Conservation (phyloP, 1,284 basidiomycete genomes). For the Naganishia sp. region DNA sequence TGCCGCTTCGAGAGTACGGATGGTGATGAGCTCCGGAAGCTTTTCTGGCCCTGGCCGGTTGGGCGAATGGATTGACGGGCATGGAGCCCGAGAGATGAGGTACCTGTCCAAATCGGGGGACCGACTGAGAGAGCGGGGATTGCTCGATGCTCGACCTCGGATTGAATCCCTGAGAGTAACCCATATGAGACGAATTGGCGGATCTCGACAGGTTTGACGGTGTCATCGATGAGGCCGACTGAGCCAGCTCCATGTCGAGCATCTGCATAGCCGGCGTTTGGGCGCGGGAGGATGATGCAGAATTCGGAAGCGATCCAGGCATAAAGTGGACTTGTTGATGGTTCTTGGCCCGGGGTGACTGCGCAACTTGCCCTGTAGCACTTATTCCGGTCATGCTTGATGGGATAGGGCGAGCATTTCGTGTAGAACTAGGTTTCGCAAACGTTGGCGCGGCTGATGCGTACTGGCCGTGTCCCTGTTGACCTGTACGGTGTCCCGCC, state of each 20-base stretch:
- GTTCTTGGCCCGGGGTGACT: conserved; percentile 9
- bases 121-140: conserved; percentile 22
- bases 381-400: background rate
- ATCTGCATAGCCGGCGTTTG: conserved; percentile 14
- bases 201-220: conserved; percentile 8
- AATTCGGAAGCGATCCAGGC: conserved; percentile 21
- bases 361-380: background rate
- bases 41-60: conserved; percentile 25
- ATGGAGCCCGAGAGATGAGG: conserved; percentile 14
- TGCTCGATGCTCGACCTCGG: conserved; percentile 4
- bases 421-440: conserved; percentile 1
- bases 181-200: conserved; percentile 17
- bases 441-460: background rate
- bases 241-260: conserved; percentile 12
- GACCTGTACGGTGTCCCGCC: background rate
- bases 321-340: conserved; percentile 18
- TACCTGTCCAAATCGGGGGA: conserved; percentile 2
- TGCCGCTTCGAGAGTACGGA: conserved; percentile 30
- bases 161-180: conserved; percentile 1
- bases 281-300: conserved; percentile 15
- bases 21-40: conserved; percentile 27
- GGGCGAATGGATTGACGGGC: conserved; percentile 16
- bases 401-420: conserved; percentile 6
- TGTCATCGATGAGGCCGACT: conserved; percentile 8
- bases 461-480: conserved; percentile 2